Percentiles rank a stretch among this genome's conserved stretches.
Evolutionary conservation across 768 basidiomycete species (phyloP).

Genomic region (Lentinus tigrinus): DNA sequence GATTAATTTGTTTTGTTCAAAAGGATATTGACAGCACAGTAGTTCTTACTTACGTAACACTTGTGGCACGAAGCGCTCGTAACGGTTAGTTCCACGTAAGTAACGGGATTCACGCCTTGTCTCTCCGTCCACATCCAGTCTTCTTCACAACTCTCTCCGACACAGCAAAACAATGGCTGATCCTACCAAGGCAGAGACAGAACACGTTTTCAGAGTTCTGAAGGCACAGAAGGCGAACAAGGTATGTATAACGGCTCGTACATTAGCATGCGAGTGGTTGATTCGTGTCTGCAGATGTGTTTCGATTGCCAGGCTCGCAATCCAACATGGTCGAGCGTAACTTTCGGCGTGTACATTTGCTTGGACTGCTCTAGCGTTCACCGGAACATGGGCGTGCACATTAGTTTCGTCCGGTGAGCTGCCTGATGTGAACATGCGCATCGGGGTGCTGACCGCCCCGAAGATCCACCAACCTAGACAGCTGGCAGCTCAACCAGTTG

Average conservation of each 20-base stretch:
- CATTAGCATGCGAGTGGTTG: constrained; percentile 4
- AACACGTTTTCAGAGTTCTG: constrained; percentile 80
- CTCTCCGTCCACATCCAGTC: background rate
- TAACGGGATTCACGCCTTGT: too few relatives aligned
- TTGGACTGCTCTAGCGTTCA: constrained; percentile 95
- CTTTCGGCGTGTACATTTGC: constrained; percentile 96
- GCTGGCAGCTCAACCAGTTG: constrained; percentile 88
- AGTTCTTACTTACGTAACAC: too few relatives aligned
- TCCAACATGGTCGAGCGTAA: constrained; percentile 97
- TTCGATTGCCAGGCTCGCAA: constrained; percentile 96
- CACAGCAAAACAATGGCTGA: constrained; percentile 51
- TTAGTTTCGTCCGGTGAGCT: constrained; percentile 90
- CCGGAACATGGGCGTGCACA: constrained; percentile 97
- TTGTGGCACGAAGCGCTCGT: too few relatives aligned
- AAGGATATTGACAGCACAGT: too few relatives aligned
- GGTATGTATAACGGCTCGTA: constrained; percentile 36
- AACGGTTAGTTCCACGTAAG: too few relatives aligned
- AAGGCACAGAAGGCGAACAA: constrained; percentile 88
- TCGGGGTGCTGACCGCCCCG: constrained; percentile 1
- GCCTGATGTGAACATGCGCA: background rate
- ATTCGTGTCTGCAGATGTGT: constrained; percentile 55
- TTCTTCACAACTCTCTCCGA: background rate
- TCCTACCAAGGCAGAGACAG: constrained; percentile 83
- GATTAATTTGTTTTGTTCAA: too few relatives aligned
- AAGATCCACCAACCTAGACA: constrained; percentile 95